These are phyloP conservation scores for Penicillium nucicola DNA, from an alignment of 495 filamentous ascomycete species.

Conservation along the genomic window DNA sequence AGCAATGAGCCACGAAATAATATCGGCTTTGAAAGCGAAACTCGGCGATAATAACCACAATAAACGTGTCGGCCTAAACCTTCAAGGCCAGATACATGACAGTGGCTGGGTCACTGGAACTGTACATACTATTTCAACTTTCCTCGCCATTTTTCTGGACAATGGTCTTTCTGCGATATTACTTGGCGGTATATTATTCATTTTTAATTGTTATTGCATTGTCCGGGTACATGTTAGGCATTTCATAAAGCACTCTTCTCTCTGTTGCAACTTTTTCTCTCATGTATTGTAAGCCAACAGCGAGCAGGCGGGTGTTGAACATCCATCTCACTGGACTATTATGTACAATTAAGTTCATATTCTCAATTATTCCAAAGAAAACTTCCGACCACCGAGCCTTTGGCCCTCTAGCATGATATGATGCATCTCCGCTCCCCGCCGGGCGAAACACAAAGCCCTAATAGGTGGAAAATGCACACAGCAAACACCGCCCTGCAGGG, in stretches of 20 bases:
- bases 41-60: conserved; percentile 8
- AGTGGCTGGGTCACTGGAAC: conserved; percentile 25
- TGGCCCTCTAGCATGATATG: not conserved
- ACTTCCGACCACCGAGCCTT: not conserved
- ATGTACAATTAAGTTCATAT: conserved; percentile 4
- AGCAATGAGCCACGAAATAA: not conserved
- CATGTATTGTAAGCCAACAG: not conserved
- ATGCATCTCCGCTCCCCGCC: not conserved
- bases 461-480: conserved; percentile 22
- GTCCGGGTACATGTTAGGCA: conserved; percentile 16
- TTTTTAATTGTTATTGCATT: conserved; percentile 28
- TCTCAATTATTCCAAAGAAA: not conserved
- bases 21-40: conserved; percentile 1
- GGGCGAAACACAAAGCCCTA: not conserved
- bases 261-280: not conserved
- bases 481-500: not conserved
- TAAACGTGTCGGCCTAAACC: not conserved
- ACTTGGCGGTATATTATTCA: conserved; percentile 10
- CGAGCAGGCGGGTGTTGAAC: not conserved
- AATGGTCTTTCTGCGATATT: conserved; percentile 3
- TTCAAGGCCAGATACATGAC: conserved; percentile 5
- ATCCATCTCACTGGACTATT: conserved; percentile 1
- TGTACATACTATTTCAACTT: conserved; percentile 11
- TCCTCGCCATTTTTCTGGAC: not conserved
- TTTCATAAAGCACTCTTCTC: conserved; percentile 10